Conservation (phyloP, 2,329 filamentous ascomycete genomes). For the Boeremia lycopersici region DNA sequence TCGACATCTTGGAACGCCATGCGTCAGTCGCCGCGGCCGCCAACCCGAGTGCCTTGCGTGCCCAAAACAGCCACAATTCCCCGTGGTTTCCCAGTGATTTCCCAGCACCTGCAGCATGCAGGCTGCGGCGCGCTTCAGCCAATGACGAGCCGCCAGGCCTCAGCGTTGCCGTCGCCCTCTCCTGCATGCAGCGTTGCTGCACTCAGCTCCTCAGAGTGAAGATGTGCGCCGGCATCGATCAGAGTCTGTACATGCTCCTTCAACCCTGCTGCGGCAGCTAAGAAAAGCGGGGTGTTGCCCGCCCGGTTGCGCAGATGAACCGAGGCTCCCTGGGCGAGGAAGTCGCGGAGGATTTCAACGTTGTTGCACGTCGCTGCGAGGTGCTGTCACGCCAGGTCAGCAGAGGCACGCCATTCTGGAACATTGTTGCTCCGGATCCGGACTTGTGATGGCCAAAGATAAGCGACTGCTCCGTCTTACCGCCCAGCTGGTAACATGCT, state of each 20-base stretch:
- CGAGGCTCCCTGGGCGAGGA: slow-evolving; percentile 62
- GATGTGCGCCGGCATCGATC: slow-evolving; percentile 62
- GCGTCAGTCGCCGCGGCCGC: slow-evolving; percentile 25
- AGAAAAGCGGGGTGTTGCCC: slow-evolving; percentile 64
- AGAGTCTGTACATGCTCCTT: slow-evolving; percentile 61
- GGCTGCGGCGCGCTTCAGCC: slow-evolving; percentile 29
- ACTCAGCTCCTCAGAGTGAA: slow-evolving; percentile 62
- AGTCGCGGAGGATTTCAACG: slow-evolving; percentile 60
- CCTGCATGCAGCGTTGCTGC: slow-evolving; percentile 56
- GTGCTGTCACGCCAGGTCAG: slow-evolving; percentile 50
- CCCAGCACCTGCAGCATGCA: slow-evolving; percentile 20
- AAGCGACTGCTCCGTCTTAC: slow-evolving; percentile 33
- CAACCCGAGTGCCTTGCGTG: slow-evolving; percentile 20
- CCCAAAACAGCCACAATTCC: slow-evolving; percentile 34
- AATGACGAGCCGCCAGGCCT: slow-evolving; percentile 42
- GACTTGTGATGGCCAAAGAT: slow-evolving; percentile 32
- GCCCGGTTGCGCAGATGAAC: slow-evolving; percentile 65
- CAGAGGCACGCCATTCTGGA: slow-evolving; percentile 28
- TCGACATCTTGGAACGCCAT: slow-evolving; percentile 32
- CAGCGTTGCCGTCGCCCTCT: slow-evolving; percentile 40
- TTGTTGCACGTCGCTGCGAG: slow-evolving; percentile 63
- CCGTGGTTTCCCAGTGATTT: slow-evolving; percentile 20
- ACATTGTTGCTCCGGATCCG: slow-evolving; percentile 33
- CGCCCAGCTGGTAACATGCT: slow-evolving; percentile 27
- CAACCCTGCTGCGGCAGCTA: slow-evolving; percentile 63